These are phyloP conservation scores for Nicotiana undulata DNA, from an alignment of 257 asterid genomes.

Conservation along the genomic window DNA sequence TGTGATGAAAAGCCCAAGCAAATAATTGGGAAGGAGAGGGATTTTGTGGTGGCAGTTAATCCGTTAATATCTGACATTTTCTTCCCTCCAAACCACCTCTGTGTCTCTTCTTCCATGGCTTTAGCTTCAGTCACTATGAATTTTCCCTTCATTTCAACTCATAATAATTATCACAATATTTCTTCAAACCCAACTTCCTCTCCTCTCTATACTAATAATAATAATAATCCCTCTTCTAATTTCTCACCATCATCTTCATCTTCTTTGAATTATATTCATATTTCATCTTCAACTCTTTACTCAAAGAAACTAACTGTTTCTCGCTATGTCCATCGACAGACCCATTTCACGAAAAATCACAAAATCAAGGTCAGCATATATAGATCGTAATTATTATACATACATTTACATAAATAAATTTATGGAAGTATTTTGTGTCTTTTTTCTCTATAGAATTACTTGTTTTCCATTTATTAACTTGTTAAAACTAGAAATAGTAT, in stretches of 20 bases:
- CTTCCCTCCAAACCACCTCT: neutral
- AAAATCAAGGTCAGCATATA: conserved; percentile 15
- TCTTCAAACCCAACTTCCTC: neutral
- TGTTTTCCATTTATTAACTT: neutral
- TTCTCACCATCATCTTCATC: neutral
- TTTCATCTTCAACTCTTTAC: conserved; percentile 21
- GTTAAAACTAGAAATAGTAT: neutral
- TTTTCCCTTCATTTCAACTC: neutral
- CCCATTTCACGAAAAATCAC: conserved; percentile 8
- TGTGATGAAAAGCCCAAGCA: too few species aligned
- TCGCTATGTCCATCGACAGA: neutral
- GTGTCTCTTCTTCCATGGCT: neutral
- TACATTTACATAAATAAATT: neutral
- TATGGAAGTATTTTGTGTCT: neutral
- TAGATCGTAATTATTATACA: neutral
- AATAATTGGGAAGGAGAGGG: too few species aligned
- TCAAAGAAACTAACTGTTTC: conserved; percentile 3
- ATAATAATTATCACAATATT: neutral
- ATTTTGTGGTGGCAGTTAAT: conserved; percentile 7
- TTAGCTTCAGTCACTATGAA: neutral
- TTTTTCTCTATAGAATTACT: too few species aligned
- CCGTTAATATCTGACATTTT: neutral
- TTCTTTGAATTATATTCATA: neutral
- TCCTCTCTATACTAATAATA: neutral
- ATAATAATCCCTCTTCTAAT: neutral